Evolutionary conservation across 257 asterid genomes (phyloP).

Genomic region (Oldenlandia corymbosa): DNA sequence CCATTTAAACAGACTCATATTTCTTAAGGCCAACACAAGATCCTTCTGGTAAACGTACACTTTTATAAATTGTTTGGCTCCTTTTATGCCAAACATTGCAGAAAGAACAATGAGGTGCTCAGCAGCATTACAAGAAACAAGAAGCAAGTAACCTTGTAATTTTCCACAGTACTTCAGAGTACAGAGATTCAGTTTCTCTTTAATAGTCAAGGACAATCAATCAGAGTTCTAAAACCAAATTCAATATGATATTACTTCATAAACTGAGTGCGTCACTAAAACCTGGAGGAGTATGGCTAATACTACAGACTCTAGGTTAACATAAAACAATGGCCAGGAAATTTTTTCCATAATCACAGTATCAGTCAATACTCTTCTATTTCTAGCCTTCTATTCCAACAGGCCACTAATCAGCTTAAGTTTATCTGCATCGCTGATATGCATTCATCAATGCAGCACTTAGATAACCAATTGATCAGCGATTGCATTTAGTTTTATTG

Average conservation of each 20-base stretch:
- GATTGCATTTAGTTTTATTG: neutral
- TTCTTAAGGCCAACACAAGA: neutral
- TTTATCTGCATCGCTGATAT: neutral
- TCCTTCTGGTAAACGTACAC: too few species aligned
- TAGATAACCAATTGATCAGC: neutral
- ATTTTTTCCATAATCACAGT: too few species aligned
- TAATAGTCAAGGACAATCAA: neutral
- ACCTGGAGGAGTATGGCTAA: neutral
- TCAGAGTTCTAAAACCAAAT: slow-evolving; percentile 2
- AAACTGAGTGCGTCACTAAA: neutral
- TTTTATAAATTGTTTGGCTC: too few species aligned
- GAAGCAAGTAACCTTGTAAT: too few species aligned
- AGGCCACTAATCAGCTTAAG: neutral
- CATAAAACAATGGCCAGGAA: too few species aligned
- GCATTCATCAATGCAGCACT: neutral
- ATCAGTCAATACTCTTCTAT: too few species aligned
- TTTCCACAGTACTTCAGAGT: neutral
- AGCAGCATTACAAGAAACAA: too few species aligned
- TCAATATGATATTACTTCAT: too few species aligned
- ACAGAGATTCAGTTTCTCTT: neutral
- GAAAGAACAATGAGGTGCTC: too few species aligned
- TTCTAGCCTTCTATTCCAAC: too few species aligned
- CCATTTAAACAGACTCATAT: neutral
- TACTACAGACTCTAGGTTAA: too few species aligned
- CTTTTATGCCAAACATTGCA: too few species aligned